phyloP scores from a whole-genome alignment of 768 basidiomycete genomes.

The Zangia roseola region DNA sequence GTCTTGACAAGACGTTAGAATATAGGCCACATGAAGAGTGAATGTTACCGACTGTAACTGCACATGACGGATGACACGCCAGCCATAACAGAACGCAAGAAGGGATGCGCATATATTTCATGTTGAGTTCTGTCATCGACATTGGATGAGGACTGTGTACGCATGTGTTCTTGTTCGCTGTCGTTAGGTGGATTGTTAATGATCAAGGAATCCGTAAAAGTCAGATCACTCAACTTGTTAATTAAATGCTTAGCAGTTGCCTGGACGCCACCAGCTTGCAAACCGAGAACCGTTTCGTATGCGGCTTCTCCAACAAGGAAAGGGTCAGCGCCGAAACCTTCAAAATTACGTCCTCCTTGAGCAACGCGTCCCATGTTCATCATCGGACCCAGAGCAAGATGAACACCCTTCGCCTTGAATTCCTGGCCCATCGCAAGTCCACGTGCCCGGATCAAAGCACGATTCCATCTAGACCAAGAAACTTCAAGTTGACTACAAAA shows the following conservation, averaged over 20 bases:
- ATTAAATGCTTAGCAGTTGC: conserved; percentile 86
- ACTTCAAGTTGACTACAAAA: not conserved
- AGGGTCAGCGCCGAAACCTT: conserved; percentile 93
- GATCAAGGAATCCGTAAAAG: not conserved
- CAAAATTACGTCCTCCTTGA: conserved; percentile 87
- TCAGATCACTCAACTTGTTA: conserved; percentile 52
- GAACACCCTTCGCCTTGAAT: conserved; percentile 79
- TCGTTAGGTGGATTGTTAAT: not conserved
- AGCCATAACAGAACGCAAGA: conserved; percentile 60
- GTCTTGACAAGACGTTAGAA: conserved; percentile 31
- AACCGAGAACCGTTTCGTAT: conserved; percentile 77
- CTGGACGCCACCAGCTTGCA: conserved; percentile 81
- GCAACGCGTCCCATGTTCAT: conserved; percentile 85
- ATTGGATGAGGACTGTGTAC: conserved; percentile 34
- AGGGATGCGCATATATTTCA: conserved; percentile 57
- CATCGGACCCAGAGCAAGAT: conserved; percentile 78
- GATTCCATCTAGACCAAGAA: conserved; percentile 58
- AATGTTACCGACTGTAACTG: conserved; percentile 44
- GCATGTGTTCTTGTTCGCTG: conserved; percentile 39
- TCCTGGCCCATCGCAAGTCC: conserved; percentile 82
- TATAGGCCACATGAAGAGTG: no score
- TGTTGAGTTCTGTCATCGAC: conserved; percentile 48
- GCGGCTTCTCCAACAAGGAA: conserved; percentile 77
- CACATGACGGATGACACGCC: conserved; percentile 69
- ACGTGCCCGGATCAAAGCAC: conserved; percentile 70